Percentiles rank a stretch among this genome's conserved stretches.
Evolutionary conservation across 2,329 filamentous ascomycete genomes (phyloP).

Genomic region (Penicillium brevicompactum): DNA sequence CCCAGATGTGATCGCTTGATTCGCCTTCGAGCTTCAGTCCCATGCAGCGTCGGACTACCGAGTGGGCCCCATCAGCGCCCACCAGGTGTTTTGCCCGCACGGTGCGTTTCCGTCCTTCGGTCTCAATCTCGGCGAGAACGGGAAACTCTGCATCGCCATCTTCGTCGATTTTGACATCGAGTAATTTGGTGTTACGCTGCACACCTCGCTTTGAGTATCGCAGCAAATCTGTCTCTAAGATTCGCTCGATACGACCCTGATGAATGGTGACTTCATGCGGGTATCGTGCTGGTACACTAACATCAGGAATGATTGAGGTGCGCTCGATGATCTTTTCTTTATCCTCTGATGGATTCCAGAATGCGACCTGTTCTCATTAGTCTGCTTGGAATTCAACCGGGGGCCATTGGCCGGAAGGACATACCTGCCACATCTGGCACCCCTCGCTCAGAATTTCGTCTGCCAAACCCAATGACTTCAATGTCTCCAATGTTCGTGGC

Average conservation of each 20-base stretch:
- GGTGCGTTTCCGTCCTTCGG: slow-evolving; percentile 25
- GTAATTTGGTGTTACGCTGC: slow-evolving; percentile 66
- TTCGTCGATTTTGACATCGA: slow-evolving; percentile 60
- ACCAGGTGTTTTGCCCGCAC: slow-evolving; percentile 70
- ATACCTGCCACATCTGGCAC: slow-evolving; percentile 41
- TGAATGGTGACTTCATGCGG: slow-evolving; percentile 71
- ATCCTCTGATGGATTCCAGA: slow-evolving; percentile 65
- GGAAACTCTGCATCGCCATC: slow-evolving; percentile 43
- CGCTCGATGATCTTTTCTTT: slow-evolving; percentile 57
- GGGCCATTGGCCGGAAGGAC: background rate
- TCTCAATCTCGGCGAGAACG: slow-evolving; percentile 32
- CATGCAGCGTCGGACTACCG: slow-evolving; percentile 63
- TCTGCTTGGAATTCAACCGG: background rate
- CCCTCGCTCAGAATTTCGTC: slow-evolving; percentile 42
- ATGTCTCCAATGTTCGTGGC: slow-evolving; percentile 45
- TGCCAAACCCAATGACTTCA: slow-evolving; percentile 43
- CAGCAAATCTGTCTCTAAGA: slow-evolving; percentile 66
- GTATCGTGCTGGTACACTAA: slow-evolving; percentile 68
- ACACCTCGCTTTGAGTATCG: slow-evolving; percentile 61
- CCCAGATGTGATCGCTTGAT: slow-evolving; percentile 71
- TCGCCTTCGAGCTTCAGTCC: slow-evolving; percentile 61
- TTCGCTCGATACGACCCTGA: slow-evolving; percentile 70
- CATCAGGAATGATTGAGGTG: slow-evolving; percentile 54
- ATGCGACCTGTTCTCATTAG: slow-evolving; percentile 48
- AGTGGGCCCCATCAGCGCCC: slow-evolving; percentile 70